Evolutionary conservation across 345 rosid genomes (phyloP).

Genomic region (Melastoma malabathricum): DNA sequence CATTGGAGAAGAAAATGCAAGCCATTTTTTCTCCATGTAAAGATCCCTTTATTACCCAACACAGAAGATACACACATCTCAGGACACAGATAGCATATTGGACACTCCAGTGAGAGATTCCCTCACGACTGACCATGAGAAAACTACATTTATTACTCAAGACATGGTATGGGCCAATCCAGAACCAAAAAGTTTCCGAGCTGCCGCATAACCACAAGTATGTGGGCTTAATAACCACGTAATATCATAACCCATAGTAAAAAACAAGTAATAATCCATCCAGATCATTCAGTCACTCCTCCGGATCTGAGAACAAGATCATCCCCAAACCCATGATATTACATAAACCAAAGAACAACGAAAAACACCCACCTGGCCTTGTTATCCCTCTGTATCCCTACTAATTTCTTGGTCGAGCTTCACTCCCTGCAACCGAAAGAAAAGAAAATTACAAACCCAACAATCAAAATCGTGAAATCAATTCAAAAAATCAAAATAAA

Average conservation of each 20-base stretch:
- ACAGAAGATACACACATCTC: not conserved
- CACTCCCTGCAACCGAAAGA: slow-evolving; percentile 28
- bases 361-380: slow-evolving; percentile 32
- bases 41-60: not conserved
- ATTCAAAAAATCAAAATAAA: no score
- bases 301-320: not conserved
- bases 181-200: no score
- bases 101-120: not conserved
- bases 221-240: no score
- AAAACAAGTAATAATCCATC: no score
- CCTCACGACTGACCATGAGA: no score
- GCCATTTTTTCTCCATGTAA: not conserved
- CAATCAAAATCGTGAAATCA: not conserved
- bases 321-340: not conserved
- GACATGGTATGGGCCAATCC: no score
- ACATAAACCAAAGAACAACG: not conserved
- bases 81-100: not conserved
- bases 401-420: slow-evolving; percentile 46
- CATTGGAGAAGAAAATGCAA: no score
- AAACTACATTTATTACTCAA: no score
- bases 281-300: no score
- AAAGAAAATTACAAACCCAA: not conserved
- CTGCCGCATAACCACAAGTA: no score
- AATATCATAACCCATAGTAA: no score
- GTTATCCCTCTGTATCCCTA: slow-evolving; percentile 46